Base-by-base conservation (phyloP, 768 basidiomycete genomes). In the Pleurotus tuoliensis region DNA sequence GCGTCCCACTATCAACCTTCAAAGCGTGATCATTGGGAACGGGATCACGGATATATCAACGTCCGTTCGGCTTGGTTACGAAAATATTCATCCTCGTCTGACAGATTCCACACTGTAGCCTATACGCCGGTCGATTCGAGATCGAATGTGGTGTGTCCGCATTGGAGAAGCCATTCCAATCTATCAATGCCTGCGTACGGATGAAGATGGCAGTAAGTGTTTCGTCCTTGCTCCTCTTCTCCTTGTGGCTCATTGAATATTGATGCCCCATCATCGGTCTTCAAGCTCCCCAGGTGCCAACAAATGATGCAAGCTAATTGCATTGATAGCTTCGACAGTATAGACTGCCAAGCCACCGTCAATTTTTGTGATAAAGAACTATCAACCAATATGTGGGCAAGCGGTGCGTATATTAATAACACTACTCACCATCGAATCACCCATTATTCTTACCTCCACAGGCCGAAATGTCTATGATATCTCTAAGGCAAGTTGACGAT, bases 11-110 rank as follows among this genome's bases (percentile, higher is more conserved):
- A 54, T 91, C 60, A 90, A 90, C 66, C 71, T 91, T 6, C 72
- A 83, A 63, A 85, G 82, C 60, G 78, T 91, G 11, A 63, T 90
- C 58, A 90, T 90, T 56, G 88, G 86, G 4, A 88, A 87, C 15
- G 77, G 77, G 11, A 75, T 77, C 46, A 78, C 76, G 20, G 75
- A 77, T 57, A 73, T 77, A 39, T 77, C 76, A 27, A 74, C 89
- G 66, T 71, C 44, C 41, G 63, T 83, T 56, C 81, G 8, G 30
- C 30, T 34, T 34, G 30, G 30, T 34, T 34, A 11, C 30, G 30
- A 34, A 34, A 34, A 34, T 34, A 9, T 34, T 34, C 30, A 34
- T 11, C 30, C 30, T 34, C 55, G 9, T n/a, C 34, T 15, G 3
- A 16, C 39, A 47, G 12, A 49, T 55, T 20, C 25, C 25, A 27